Percentiles rank a stretch among this genome's conserved stretches.
Conservation (phyloP, 2,329 filamentous ascomycete species). For the Leptographium lundbergii region DNA sequence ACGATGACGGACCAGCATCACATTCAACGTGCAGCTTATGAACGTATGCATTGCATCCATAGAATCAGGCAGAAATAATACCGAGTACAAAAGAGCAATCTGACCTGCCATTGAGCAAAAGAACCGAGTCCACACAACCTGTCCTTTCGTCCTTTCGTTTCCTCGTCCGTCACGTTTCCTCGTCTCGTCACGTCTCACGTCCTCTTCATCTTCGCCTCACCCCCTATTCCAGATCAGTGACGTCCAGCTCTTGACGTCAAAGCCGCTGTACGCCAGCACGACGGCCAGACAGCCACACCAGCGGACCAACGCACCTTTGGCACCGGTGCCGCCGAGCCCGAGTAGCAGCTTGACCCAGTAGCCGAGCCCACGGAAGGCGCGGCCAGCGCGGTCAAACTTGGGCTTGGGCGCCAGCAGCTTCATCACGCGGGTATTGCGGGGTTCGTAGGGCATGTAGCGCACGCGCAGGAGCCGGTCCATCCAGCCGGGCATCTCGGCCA, state of each 20-base stretch:
- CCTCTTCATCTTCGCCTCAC: not conserved
- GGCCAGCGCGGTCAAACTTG: conserved; percentile 50
- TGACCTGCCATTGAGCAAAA: not conserved
- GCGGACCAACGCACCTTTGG: conserved; percentile 36
- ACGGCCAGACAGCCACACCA: conserved; percentile 30
- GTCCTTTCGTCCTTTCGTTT: not conserved
- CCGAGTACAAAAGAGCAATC: not conserved
- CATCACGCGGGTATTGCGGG: conserved; percentile 30
- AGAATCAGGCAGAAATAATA: not conserved
- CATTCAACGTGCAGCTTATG: not conserved
- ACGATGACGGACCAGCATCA: not conserved
- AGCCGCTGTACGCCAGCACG: conserved; percentile 22
- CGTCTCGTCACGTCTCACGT: not conserved
- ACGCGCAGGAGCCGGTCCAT: conserved; percentile 53
- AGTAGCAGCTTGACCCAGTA: conserved; percentile 43
- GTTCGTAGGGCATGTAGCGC: conserved; percentile 52
- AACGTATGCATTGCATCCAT: not conserved
- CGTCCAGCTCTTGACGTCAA: conserved; percentile 3
- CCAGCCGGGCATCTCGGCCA: conserved; percentile 54
- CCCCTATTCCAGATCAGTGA: conserved; percentile 4
- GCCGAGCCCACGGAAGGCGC: conserved; percentile 32
- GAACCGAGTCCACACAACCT: not conserved
- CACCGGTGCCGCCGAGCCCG: conserved; percentile 35
- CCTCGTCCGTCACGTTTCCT: not conserved
- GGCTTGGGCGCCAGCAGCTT: conserved; percentile 33